These are phyloP conservation scores for Saitozyma podzolica DNA, from an alignment of 768 basidiomycete species.

Conservation along the genomic window DNA sequence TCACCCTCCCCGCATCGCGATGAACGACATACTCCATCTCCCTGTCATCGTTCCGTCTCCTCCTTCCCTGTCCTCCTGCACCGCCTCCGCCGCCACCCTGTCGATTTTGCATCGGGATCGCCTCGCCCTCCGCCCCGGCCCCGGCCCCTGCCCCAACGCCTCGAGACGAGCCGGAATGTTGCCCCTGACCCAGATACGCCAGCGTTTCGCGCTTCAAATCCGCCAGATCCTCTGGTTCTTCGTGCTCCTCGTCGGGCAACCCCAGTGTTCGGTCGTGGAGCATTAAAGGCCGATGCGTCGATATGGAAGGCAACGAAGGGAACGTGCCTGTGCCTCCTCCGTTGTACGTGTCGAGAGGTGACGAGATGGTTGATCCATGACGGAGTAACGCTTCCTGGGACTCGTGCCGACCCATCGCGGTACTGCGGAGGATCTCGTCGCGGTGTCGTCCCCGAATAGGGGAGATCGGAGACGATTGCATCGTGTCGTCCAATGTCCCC, in stretches of 20 bases:
- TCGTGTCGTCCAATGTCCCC: no score
- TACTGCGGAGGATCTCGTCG: not conserved
- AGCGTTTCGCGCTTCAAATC: conserved; percentile 45
- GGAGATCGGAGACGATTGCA: no score
- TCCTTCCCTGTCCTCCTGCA: conserved; percentile 6
- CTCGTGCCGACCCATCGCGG: not conserved
- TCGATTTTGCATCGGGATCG: no score
- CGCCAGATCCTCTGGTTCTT: conserved; percentile 21
- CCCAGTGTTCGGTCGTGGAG: conserved; percentile 20
- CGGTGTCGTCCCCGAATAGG: not conserved
- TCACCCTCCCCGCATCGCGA: conserved; percentile 36
- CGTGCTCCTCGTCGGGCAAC: conserved; percentile 7
- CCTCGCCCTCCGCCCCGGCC: not conserved
- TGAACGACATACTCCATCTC: conserved; percentile 43
- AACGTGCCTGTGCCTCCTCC: no score
- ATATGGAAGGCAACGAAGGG: not conserved
- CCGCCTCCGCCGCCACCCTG: not conserved
- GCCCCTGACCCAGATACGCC: conserved; percentile 23
- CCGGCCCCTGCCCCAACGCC: not conserved
- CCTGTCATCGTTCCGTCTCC: conserved; percentile 15
- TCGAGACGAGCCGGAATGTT: conserved; percentile 1
- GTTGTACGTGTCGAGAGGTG: no score
- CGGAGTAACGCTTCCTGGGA: not conserved
- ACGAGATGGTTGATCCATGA: not conserved
- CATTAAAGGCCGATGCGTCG: conserved; percentile 15